Conservation (phyloP, 2,329 filamentous ascomycete species). For the Penicillium sp. region DNA sequence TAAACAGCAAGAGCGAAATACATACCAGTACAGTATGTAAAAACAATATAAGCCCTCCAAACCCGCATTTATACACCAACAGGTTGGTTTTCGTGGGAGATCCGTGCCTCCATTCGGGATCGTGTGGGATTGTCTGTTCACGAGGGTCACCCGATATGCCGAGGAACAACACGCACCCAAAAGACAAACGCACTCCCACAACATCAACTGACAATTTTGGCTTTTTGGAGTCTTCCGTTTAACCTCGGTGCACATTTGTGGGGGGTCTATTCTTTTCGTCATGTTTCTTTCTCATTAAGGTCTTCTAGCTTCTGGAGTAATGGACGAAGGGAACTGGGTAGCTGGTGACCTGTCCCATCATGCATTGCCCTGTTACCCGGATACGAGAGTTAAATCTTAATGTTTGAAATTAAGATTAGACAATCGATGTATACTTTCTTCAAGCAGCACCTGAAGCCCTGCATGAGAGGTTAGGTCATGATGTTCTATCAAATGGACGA, state of each 20-base stretch:
- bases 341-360: constrained; percentile 1
- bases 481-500: constrained; percentile 4
- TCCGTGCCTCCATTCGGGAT: constrained; percentile 9
- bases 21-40: background rate
- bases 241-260: background rate
- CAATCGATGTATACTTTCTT: background rate
- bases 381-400: background rate
- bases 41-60: background rate
- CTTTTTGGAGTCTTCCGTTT: background rate
- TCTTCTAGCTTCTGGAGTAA: background rate
- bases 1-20: background rate
- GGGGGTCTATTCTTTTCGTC: background rate
- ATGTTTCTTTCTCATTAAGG: background rate
- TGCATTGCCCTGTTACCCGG: constrained; percentile 8
- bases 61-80: background rate
- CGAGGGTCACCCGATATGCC: constrained; percentile 16
- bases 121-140: constrained; percentile 10
- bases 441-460: background rate
- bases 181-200: background rate
- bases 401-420: background rate
- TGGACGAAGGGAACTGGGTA: background rate
- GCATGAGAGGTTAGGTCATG: background rate
- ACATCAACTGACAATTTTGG: background rate
- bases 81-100: background rate
- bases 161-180: constrained; percentile 11